Base-by-base conservation (phyloP, 2,329 filamentous ascomycete species). In the Colletotrichum nymphaeae region DNA sequence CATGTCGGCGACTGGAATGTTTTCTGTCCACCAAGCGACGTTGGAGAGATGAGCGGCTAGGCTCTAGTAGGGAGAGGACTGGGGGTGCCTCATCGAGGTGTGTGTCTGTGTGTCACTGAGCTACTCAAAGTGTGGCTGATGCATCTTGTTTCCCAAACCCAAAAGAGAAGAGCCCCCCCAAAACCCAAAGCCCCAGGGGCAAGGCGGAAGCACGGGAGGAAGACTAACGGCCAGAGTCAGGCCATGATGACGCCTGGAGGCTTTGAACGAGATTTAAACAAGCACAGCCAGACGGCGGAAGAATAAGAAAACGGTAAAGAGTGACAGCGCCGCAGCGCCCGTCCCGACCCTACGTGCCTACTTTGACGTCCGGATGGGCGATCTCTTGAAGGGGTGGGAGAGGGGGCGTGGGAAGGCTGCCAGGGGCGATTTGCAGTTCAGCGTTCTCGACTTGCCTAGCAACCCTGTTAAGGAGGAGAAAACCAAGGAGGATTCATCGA, bases 201-300 rank as follows among this genome's bases (percentile, higher is more conserved):
- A n/a, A 24, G 42, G 22, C 22, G 53, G 53, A 35, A 60, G 65
- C 19, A 46, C 37, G 66, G 42, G 32, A 42, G 66, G 28, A 49
- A 46, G 60, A 37, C 60, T 42, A 70, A 65, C 16, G 70, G 56
- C 26, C 30, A 52, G 28, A 42, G 69, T 73, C 73, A 72, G 69
- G 60, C 73, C 69, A 74, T 65, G 56, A 74, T 74, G 73, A 73
- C 73, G 72, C 72, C 63, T 49, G 46, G 24, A 60, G 69, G 72
- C 72, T 35, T 68, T 42, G 59, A 70, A n/a, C 32, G 59, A 70
- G 53, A 69, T 57, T 62, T 35, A 57, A 63, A 59, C 35, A 37
- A 37, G 35, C 35, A 37, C 35, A 37, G 52, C 49, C 32, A n/a
- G 65, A 22, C 58, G 32, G 42, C 58, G 37, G 58, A 63, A 60